phyloP scores from a whole-genome alignment of 2,329 filamentous ascomycete species.

The Trichoderma polysporum region DNA sequence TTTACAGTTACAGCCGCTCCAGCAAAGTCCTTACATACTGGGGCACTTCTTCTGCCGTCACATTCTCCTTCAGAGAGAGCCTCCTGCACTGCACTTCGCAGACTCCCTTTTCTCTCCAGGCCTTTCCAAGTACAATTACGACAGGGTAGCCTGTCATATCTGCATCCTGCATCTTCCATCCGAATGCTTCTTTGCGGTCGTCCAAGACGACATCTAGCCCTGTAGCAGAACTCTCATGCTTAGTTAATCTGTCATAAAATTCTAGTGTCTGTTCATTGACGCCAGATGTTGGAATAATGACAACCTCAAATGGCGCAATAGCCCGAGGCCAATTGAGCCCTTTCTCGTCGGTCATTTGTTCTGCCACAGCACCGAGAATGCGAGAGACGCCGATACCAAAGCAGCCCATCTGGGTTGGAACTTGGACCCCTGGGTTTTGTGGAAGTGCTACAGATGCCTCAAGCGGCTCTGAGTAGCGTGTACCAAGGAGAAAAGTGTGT shows the following conservation, averaged over 20 bases:
- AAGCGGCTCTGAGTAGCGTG: slow-evolving; percentile 78
- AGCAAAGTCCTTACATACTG: slow-evolving; percentile 48
- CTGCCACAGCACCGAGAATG: slow-evolving; percentile 82
- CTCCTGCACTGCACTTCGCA: slow-evolving; percentile 79
- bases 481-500: slow-evolving; percentile 92
- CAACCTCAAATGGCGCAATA: slow-evolving; percentile 81
- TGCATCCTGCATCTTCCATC: slow-evolving; percentile 88
- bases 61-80: slow-evolving; percentile 60
- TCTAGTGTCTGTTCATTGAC: slow-evolving; percentile 49
- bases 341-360: slow-evolving; percentile 66
- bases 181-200: slow-evolving; percentile 66
- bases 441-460: slow-evolving; percentile 57
- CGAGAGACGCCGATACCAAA: slow-evolving; percentile 93
- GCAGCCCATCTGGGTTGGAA: slow-evolving; percentile 87
- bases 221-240: slow-evolving; percentile 16
- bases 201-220: slow-evolving; percentile 69
- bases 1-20: slow-evolving; percentile 44
- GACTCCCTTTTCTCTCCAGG: slow-evolving; percentile 58
- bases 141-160: slow-evolving; percentile 88
- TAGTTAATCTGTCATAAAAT: slow-evolving; percentile 63
- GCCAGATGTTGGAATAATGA: slow-evolving; percentile 58
- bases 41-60: slow-evolving; percentile 47
- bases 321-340: slow-evolving; percentile 85
- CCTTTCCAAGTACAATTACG: slow-evolving; percentile 72
- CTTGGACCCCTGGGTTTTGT: slow-evolving; percentile 30